These are phyloP conservation scores for Clohesyomyces aquaticus DNA, from an alignment of 495 filamentous ascomycete species.

Conservation along the genomic window DNA sequence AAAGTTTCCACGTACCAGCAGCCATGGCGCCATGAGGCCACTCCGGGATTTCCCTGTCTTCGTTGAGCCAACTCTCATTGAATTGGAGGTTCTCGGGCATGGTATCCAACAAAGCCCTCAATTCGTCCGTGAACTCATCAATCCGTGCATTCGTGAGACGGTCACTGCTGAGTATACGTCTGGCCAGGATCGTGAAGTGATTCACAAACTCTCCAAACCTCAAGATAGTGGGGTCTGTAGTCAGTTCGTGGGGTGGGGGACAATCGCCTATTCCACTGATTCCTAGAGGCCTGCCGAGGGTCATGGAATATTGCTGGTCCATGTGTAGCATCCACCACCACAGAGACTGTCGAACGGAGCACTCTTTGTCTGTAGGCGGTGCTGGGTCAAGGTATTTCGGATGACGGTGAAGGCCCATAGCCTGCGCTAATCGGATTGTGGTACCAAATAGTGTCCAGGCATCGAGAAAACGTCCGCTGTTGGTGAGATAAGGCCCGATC, in stretches of 20 bases:
- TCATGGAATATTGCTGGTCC: conserved; percentile 57
- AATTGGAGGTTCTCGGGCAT: conserved; percentile 52
- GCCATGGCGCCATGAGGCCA: conserved; percentile 54
- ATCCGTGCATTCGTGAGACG: conserved; percentile 50
- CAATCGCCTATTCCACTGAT: conserved; percentile 55
- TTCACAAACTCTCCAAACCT: conserved; percentile 50
- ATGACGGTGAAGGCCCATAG: conserved; percentile 52
- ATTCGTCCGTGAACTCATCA: conserved; percentile 52
- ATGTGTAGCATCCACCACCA: conserved; percentile 60
- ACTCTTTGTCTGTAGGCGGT: conserved; percentile 47
- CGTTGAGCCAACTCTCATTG: conserved; percentile 51
- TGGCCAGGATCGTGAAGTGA: conserved; percentile 53
- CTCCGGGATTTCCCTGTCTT: conserved; percentile 46
- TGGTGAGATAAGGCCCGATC: conserved; percentile 49
- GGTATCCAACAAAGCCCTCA: conserved; percentile 49
- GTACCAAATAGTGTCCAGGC: conserved; percentile 50
- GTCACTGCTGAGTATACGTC: conserved; percentile 52
- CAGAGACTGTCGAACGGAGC: conserved; percentile 47
- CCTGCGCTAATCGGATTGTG: conserved; percentile 47
- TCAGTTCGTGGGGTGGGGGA: conserved; percentile 49
- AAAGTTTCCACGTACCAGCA: conserved; percentile 41
- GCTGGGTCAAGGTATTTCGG: conserved; percentile 51
- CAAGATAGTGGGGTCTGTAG: conserved; percentile 48
- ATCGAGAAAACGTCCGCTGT: conserved; percentile 49
- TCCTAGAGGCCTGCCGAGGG: conserved; percentile 52